Conservation (phyloP, 1,139 yeast species). For the Diutina neorugosa region DNA sequence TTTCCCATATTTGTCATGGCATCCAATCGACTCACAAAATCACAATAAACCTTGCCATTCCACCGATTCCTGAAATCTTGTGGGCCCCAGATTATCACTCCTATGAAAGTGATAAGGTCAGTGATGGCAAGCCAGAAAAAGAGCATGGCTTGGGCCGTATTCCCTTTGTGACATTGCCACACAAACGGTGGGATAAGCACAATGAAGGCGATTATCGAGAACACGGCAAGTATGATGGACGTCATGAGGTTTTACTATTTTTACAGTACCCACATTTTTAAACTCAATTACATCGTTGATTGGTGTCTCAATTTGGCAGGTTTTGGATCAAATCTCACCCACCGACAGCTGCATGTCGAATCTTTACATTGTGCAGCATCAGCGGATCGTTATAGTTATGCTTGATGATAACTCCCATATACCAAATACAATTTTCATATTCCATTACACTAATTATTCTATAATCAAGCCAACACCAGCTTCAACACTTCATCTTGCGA, state of each 20-base stretch:
- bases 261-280: no score
- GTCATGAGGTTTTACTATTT: neutral
- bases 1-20: neutral
- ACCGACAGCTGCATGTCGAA: neutral
- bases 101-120: neutral
- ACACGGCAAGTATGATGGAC: neutral
- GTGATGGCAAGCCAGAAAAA: neutral
- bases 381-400: no score
- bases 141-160: neutral
- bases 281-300: neutral
- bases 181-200: neutral
- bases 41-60: conserved; percentile 1
- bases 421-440: neutral
- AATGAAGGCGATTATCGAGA: neutral
- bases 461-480: conserved; percentile 2
- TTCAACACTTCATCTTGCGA: conserved; percentile 2
- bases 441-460: neutral
- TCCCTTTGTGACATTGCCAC: neutral
- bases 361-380: neutral
- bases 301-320: neutral
- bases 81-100: neutral
- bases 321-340: neutral
- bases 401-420: no score
- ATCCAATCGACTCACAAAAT: neutral
- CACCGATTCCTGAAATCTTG: neutral